Evolutionary conservation across 306 rosid genomes (phyloP).

Genomic region (Fagus crenata): DNA sequence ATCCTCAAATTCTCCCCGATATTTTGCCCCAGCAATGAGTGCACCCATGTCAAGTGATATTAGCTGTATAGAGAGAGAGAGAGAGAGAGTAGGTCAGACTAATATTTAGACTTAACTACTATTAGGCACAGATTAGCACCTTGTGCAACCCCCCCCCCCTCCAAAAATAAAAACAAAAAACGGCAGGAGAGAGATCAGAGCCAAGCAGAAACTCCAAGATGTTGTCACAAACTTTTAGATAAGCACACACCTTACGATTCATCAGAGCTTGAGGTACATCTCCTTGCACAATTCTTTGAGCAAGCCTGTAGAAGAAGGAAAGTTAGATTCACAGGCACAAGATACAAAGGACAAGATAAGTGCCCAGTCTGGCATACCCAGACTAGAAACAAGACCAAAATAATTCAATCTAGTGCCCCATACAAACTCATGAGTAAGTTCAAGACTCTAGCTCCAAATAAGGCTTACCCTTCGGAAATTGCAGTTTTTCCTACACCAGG

Average conservation of each 20-base stretch:
- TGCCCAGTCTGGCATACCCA: neutral
- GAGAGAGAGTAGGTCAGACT: constrained; percentile 7
- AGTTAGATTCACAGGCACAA: constrained; percentile 11
- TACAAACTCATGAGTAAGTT: neutral
- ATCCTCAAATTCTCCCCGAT: constrained; percentile 98
- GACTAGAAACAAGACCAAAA: neutral
- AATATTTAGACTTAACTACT: neutral
- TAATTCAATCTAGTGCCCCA: constrained; percentile 5
- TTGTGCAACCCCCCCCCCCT: neutral
- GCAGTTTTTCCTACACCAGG: constrained; percentile 99
- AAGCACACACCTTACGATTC: constrained; percentile 80
- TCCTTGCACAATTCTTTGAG: constrained; percentile 97
- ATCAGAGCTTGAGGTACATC: constrained; percentile 98
- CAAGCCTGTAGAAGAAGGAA: constrained; percentile 65
- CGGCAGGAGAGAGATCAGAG: neutral
- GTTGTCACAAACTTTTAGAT: constrained; percentile 3
- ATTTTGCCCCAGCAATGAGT: constrained; percentile 97
- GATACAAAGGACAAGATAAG: neutral
- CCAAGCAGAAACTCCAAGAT: neutral
- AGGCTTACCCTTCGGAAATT: constrained; percentile 90
- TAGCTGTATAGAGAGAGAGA: constrained; percentile 51
- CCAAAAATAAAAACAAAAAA: constrained; percentile 8
- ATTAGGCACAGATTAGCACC: neutral
- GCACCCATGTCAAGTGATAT: constrained; percentile 99
- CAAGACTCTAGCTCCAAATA: constrained; percentile 16